Base-by-base conservation (phyloP, 2,329 filamentous ascomycete species). In the Alternaria sp. region DNA sequence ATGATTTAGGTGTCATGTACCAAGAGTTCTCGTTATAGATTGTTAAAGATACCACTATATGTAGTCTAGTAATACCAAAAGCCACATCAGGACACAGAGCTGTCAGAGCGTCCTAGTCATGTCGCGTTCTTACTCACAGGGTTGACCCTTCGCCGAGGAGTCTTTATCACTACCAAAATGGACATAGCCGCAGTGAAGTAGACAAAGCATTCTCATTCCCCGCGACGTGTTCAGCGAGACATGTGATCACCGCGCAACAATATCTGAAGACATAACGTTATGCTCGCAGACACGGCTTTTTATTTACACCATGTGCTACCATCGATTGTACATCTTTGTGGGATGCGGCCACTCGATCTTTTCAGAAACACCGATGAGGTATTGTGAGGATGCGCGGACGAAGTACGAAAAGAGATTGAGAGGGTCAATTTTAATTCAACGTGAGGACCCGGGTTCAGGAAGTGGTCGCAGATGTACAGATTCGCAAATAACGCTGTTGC, bases 261-360 rank as follows among this genome's bases (percentile, higher is more conserved):
- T 3, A 48, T 48, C 29, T 48, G 14, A 26, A 26, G 14, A 26
- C 44, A 48, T 24, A 26, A 21, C 21, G 0, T n/a, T 31, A 48
- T 36, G 31, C 17, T 48, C 29, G 13, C 31, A 36, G 21, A 10
- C 21, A 26, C 13, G 9, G 31, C 33, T 1, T 33, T 21, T 34
- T 17, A 13, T 26, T n/a, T 24, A 26, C 31, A 23, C 26, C 34
- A 82, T 81, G 79, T 81, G 80, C 69, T 79, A 77, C 62, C 78
- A 81, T 64, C 75, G 71, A 37, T 72, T 79, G 31, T 76, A 72
- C 67, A 77, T 81, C 56, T 81, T 79, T 66, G 58, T 74, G 7
- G 73, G 70, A 31, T 81, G 80, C 68, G 79, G 80, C 21, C 80
- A 82, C 65, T 74, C 75, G 14, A 68, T 67, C 11, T 73, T 74